Evolutionary conservation across 139 green algal species (phyloP).

Genomic region (Zygnema circumcarinatum): DNA sequence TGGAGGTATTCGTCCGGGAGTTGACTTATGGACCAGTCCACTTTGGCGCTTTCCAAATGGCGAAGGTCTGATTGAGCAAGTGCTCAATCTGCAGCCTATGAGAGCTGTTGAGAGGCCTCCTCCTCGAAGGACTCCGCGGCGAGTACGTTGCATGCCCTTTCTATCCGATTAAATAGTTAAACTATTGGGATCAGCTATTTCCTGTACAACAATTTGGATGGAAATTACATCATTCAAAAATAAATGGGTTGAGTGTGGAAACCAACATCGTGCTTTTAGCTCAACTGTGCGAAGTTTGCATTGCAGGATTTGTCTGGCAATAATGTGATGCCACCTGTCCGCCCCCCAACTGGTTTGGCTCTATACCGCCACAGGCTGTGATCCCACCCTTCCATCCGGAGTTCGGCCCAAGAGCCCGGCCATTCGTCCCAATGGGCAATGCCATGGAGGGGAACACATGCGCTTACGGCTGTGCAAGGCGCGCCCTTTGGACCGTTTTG

Average conservation of each 20-base stretch:
- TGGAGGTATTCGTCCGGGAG: neutral
- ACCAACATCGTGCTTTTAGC: neutral
- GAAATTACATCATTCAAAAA: neutral
- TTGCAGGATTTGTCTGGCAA: neutral
- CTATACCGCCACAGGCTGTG: neutral
- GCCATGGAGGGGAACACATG: neutral
- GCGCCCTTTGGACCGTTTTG: neutral
- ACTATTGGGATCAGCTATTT: neutral
- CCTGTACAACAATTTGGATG: neutral
- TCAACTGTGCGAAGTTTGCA: neutral
- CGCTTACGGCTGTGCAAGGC: neutral
- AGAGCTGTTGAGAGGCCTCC: neutral
- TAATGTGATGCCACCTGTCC: neutral
- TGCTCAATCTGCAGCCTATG: neutral
- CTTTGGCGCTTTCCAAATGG: neutral
- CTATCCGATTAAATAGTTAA: neutral
- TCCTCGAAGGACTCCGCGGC: neutral
- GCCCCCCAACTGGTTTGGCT: neutral
- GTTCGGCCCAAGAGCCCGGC: neutral
- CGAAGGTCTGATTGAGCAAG: neutral
- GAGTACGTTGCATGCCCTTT: neutral
- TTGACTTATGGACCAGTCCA: neutral
- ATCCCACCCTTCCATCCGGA: neutral
- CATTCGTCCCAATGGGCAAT: no score
- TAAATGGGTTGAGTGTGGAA: neutral